Base-by-base conservation (phyloP, 176 grass and related monocot genomes). In the Triticum urartu region DNA sequence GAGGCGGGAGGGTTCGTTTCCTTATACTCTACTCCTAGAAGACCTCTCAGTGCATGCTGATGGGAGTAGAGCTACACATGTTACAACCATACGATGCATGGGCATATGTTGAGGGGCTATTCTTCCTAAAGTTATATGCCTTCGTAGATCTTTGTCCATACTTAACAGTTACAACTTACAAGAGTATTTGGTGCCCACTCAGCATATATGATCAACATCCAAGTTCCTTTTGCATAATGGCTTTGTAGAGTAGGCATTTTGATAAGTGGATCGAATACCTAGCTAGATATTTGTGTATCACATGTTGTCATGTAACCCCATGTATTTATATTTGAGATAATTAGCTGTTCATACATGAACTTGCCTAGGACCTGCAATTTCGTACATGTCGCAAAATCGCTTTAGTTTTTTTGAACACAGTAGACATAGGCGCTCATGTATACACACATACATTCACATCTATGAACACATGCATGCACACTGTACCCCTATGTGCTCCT, bases 101-200 rank as follows among this genome's bases (percentile, higher is more conserved):
- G 7, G 7, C 68, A 61, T 30, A 76, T 18, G 30, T 47, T 47
- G 62, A 85, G 81, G 43, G 71, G 68, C 69, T 64, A 81, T 26
- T 24, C 42, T 81, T 81, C 50, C 70, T 33, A 15, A 78, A 81
- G 52, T 67, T 79, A 20, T 73, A 24, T 62, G 73, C 60, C 59
- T 72, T 64, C 35, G 81, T 71, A 88, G 86, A 74, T 71, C 81
- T 73, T 66, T 88, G 47, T 79, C 52, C 71, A 85, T 83, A 90
- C 26, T 72, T 42, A 30, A 72, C 68, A 85, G 52, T 78, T 75
- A 50, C 72, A 30, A 30, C 75, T 78, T 78, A 91, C 64, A 72
- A 30, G 86, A 82, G 71, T 40, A 50, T 26, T 69, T 12, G 30
- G 17, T 88, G 71, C 72, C 85, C 86, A 70, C 70, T 63, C 54